Evolutionary conservation across 805 yeast species (phyloP), one percentile per base, ranked within the genome.

Genomic region (Candida orba): DNA sequence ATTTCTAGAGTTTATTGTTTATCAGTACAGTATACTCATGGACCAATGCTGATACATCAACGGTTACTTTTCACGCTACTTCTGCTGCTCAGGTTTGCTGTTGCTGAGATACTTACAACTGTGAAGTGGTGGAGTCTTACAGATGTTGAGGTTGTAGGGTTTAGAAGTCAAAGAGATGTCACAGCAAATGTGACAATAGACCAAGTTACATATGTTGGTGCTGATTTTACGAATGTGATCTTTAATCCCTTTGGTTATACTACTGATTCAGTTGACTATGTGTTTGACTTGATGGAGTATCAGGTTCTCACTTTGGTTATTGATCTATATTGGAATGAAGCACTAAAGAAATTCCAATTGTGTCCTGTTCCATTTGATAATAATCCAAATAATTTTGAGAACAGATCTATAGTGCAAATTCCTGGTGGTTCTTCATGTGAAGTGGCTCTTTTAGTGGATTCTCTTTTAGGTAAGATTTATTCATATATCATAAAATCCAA

Each of bases 321-420:
- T 4, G 85, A 83, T 53, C 43, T 81, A 24, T 80, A 79, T 57
- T 74, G 77, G 69, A 76, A 75, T 52, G 75, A 73, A 40, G 52
- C 62, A 35, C 60, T 68, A 4, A 40, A 46, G 9, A 64, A 60
- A 44, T 79, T 84, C 77, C 81, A 78, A 50, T 57, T 79, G 4
- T 79, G 85, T 50, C 82, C 84, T 0, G 68, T 68, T 2, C 67
- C 70, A 2, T 60, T 65, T 20, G 36, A 47, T 3, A 64, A 69
- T 43, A 13, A 8, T 14, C 4, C 40, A 1, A 23, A 23, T 7
- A 37, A 41, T 4, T 41, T 41, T 20, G 39, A 42, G 22, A 32
- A 32, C 9, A 33, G 38, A 4, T 42, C 47, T 4, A 42, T 45
- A 30, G 32, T 57, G 49, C 55, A 40, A 8, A 15, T 17, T 27